A percentile compares a stretch with the other conserved stretches of the same genome.
phyloP scores from a whole-genome alignment of 169 alveolate genomes.

The Cystoisospora suis region DNA sequence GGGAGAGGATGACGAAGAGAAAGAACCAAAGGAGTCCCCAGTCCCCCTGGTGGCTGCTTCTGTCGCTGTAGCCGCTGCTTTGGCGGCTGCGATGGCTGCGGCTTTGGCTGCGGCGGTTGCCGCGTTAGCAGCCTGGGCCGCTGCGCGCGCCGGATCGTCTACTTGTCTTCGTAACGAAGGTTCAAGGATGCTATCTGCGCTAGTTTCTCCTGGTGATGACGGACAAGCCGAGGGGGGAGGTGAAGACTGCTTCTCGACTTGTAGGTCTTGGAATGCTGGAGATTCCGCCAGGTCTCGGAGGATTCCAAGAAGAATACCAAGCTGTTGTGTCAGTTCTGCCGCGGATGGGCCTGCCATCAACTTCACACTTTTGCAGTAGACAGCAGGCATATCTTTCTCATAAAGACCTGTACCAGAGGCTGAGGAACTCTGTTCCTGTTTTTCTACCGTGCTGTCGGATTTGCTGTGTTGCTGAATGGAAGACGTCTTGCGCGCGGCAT shows the following conservation, averaged over 20 bases:
- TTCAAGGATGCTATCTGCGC: background rate
- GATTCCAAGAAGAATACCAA: background rate
- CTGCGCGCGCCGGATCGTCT: background rate
- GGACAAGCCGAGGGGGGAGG: too few relatives aligned
- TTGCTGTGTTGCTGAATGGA: background rate
- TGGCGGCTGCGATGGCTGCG: conserved; percentile 10
- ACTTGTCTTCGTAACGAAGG: background rate
- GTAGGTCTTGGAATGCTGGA: conserved; percentile 19
- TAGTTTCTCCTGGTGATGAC: too few relatives aligned
- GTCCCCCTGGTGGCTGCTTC: background rate
- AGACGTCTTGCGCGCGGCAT: background rate
- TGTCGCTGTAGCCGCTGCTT: background rate
- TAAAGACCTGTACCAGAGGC: background rate
- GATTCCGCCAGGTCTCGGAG: conserved; percentile 10
- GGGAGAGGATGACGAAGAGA: too few relatives aligned
- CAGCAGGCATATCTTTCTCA: background rate
- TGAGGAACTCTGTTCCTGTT: background rate
- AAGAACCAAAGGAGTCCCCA: too few relatives aligned
- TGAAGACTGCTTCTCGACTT: background rate
- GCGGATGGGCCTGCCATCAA: conserved; percentile 20
- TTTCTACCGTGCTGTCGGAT: too few relatives aligned
- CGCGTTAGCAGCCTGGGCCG: background rate
- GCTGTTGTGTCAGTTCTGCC: background rate
- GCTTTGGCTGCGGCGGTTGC: background rate
- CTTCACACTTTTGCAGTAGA: background rate